phyloP scores from a whole-genome alignment of 108 stramenopile species.

The Nannochloropsis gaditana region DNA sequence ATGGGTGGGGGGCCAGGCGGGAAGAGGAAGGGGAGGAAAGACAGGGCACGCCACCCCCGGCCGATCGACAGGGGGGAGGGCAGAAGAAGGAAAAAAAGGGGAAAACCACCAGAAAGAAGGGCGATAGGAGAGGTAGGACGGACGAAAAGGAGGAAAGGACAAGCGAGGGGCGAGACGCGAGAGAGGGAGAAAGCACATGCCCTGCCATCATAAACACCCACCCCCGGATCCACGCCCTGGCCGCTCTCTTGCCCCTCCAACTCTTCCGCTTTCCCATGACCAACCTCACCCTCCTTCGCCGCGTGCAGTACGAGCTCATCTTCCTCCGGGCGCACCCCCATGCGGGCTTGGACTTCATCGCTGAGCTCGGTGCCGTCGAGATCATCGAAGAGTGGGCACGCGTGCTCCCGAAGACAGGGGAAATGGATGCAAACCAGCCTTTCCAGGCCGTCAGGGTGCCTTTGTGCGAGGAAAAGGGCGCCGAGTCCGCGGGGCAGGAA shows the following conservation, averaged over 20 bases:
- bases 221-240: neutral
- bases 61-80: too few species aligned
- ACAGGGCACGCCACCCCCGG: too few species aligned
- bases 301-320: neutral
- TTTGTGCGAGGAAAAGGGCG: neutral
- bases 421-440: neutral
- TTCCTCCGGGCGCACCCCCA: neutral
- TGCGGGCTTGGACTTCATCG: neutral
- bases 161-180: neutral
- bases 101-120: too few species aligned
- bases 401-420: neutral
- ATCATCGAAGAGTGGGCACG: neutral
- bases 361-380: neutral
- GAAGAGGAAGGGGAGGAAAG: too few species aligned
- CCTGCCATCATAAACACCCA: neutral
- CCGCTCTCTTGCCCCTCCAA: neutral
- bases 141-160: too few species aligned
- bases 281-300: neutral
- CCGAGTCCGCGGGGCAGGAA: neutral
- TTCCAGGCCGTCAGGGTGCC: neutral
- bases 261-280: neutral
- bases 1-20: too few species aligned
- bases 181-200: neutral
- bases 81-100: too few species aligned
- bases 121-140: too few species aligned